Conservation (phyloP, 495 filamentous ascomycete species). For the Trichoderma orchidacearum region DNA sequence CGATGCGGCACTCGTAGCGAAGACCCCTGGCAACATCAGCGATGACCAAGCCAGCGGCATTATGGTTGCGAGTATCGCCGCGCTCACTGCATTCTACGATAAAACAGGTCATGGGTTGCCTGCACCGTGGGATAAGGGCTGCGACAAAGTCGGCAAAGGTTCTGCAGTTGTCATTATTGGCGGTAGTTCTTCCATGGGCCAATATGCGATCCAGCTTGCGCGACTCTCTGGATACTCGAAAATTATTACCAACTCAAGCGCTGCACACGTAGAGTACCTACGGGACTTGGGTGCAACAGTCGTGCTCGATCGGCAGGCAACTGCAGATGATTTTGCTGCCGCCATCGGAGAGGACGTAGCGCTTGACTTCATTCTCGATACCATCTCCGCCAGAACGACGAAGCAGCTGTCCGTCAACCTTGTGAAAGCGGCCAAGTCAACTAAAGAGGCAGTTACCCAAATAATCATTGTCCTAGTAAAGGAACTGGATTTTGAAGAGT, state of each 20-base stretch:
- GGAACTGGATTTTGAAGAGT: not conserved
- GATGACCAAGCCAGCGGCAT: not conserved
- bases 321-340: not conserved
- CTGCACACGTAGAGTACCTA: not conserved
- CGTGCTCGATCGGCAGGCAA: not conserved
- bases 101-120: not conserved
- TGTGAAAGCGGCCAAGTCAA: not conserved
- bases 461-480: not conserved
- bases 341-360: not conserved
- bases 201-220: not conserved
- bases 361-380: not conserved
- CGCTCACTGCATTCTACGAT: not conserved
- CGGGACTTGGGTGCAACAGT: not conserved
- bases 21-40: not conserved
- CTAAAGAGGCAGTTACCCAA: not conserved
- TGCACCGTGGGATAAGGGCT: not conserved
- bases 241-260: not conserved
- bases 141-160: not conserved
- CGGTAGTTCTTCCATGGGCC: not conserved
- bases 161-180: not conserved
- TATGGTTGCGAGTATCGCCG: not conserved
- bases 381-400: not conserved
- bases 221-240: not conserved
- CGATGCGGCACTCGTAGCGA: not conserved
- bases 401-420: not conserved